phyloP scores from a whole-genome alignment of 2,329 filamentous ascomycete genomes.

The Pseudocercospora vitis region DNA sequence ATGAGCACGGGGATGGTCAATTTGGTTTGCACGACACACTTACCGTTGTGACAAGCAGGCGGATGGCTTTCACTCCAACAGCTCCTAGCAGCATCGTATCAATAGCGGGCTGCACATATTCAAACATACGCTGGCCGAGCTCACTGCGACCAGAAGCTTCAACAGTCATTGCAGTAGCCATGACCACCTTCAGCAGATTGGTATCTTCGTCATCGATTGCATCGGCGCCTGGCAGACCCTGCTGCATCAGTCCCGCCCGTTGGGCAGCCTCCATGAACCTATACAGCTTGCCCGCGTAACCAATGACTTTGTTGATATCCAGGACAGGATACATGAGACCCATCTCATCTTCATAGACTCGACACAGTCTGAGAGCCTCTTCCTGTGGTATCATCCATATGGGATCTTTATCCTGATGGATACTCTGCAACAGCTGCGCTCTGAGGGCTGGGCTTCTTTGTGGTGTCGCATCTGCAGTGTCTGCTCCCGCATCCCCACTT shows the following conservation, averaged over 20 bases:
- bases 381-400: constrained; percentile 76
- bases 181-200: constrained; percentile 75
- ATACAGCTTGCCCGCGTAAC: constrained; percentile 68
- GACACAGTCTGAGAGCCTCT: constrained; percentile 76
- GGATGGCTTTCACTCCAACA: constrained; percentile 59
- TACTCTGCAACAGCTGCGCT: constrained; percentile 30
- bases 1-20: constrained; percentile 19
- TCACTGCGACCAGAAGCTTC: constrained; percentile 78
- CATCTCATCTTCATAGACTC: constrained; percentile 84
- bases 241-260: constrained; percentile 58
- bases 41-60: constrained; percentile 59
- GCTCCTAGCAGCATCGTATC: constrained; percentile 63
- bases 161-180: constrained; percentile 74
- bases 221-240: constrained; percentile 56
- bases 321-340: constrained; percentile 90
- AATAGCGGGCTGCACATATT: constrained; percentile 70
- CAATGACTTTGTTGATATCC: constrained; percentile 68
- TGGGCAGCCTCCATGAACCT: constrained; percentile 70
- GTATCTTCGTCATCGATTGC: constrained; percentile 64
- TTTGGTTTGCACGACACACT: constrained; percentile 26
- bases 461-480: constrained; percentile 23
- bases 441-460: constrained; percentile 17
- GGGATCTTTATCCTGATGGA: constrained; percentile 65
- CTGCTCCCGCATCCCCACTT: constrained; percentile 26
- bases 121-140: constrained; percentile 70